Percentiles rank a stretch among this genome's conserved stretches.
These are phyloP conservation scores for Starmera stellimalicola DNA, from an alignment of 1,139 yeast species.

Conservation along the genomic window DNA sequence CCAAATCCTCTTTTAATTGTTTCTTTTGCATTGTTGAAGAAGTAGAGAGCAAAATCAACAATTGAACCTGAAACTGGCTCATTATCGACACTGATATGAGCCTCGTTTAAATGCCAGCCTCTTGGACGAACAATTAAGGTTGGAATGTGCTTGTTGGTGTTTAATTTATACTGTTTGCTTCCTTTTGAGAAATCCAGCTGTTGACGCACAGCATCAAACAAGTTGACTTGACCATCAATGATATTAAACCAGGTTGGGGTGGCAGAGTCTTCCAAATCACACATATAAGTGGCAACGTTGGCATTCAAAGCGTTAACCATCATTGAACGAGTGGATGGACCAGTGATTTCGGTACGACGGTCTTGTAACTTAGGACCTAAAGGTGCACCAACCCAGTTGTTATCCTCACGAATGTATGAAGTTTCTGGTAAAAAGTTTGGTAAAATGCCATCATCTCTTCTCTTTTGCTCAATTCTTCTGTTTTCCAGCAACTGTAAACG, in stretches of 20 bases:
- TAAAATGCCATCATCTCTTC: constrained; percentile 57
- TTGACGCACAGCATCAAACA: constrained; percentile 49
- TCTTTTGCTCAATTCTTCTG: constrained; percentile 49
- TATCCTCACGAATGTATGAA: constrained; percentile 56
- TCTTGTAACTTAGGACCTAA: constrained; percentile 71
- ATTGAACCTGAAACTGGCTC: constrained; percentile 67
- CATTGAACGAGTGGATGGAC: constrained; percentile 66
- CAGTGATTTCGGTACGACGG: constrained; percentile 64
- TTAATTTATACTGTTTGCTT: constrained; percentile 52
- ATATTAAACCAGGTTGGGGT: constrained; percentile 55
- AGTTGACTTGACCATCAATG: constrained; percentile 44
- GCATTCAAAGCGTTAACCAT: constrained; percentile 65
- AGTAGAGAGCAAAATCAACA: constrained; percentile 71
- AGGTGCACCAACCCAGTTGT: constrained; percentile 72
- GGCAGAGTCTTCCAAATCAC: constrained; percentile 61
- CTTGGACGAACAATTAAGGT: constrained; percentile 78
- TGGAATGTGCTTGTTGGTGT: constrained; percentile 50
- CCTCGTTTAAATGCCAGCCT: constrained; percentile 79
- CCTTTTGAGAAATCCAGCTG: constrained; percentile 35
- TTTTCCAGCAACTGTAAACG: constrained; percentile 52
- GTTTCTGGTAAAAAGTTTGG: constrained; percentile 75
- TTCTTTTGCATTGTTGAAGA: constrained; percentile 64
- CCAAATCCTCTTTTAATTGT: constrained; percentile 53
- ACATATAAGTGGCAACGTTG: constrained; percentile 63
- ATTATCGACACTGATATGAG: constrained; percentile 65